Percentiles rank a stretch among this genome's conserved stretches.
phyloP scores from a whole-genome alignment of 768 basidiomycete species.

The Sistotremastrum suecicum region DNA sequence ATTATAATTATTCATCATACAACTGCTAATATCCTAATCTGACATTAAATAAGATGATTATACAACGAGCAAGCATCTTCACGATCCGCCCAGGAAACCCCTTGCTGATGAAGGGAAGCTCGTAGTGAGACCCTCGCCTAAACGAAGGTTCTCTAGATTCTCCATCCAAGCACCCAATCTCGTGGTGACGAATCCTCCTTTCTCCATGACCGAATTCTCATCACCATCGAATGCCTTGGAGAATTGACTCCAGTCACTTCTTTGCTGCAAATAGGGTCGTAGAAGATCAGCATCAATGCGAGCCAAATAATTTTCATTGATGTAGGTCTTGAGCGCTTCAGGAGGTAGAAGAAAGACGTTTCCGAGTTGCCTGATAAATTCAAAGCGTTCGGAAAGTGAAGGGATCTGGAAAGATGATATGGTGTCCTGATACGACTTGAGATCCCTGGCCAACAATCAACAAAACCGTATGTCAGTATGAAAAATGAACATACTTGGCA shows the following conservation, averaged over 20 bases:
- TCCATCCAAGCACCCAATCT: too few relatives aligned
- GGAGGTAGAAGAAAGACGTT: conserved; percentile 95
- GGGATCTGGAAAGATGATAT: conserved; percentile 73
- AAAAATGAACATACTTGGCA: conserved; percentile 56
- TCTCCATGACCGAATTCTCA: conserved; percentile 19
- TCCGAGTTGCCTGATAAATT: conserved; percentile 94
- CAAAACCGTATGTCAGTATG: not conserved
- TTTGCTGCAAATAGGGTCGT: conserved; percentile 79
- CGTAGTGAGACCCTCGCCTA: too few relatives aligned
- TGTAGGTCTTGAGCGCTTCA: conserved; percentile 89
- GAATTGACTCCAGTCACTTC: conserved; percentile 84
- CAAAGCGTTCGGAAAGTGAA: conserved; percentile 84
- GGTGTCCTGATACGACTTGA: conserved; percentile 91
- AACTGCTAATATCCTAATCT: not conserved
- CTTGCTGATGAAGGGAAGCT: too few relatives aligned
- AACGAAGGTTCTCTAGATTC: too few relatives aligned
- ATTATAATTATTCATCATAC: not conserved
- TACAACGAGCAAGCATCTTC: too few relatives aligned
- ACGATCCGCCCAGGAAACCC: too few relatives aligned
- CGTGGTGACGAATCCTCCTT: too few relatives aligned
- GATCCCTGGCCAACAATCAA: conserved; percentile 43
- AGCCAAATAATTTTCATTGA: conserved; percentile 86
- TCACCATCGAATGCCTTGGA: conserved; percentile 65
- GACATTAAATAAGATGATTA: too few relatives aligned
- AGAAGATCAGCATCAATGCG: conserved; percentile 79